A percentile compares a stretch with the other conserved stretches of the same genome.
These are phyloP conservation scores for Neurospora intermedia DNA, from an alignment of 495 filamentous ascomycete genomes.

Conservation along the genomic window DNA sequence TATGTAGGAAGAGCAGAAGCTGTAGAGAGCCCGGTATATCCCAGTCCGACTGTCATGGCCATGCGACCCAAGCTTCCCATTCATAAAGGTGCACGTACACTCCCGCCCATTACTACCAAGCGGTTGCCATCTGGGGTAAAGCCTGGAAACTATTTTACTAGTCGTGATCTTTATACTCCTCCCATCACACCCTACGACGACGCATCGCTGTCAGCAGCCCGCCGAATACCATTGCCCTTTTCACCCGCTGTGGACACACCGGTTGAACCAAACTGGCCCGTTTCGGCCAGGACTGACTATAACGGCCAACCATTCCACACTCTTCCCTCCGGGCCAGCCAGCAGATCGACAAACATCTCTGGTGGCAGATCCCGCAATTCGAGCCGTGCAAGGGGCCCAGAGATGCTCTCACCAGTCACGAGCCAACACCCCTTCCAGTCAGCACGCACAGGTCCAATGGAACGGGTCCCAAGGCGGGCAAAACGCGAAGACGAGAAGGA, in stretches of 20 bases:
- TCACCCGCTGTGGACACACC: conserved; percentile 8
- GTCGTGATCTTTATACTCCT: conserved; percentile 13
- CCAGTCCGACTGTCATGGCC: conserved; percentile 5
- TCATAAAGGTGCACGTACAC: conserved; percentile 6
- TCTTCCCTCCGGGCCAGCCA: conserved; percentile 2
- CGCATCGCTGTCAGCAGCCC: neutral
- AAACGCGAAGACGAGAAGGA: neutral
- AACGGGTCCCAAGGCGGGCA: neutral
- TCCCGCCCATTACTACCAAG: conserved; percentile 5
- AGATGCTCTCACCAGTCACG: neutral
- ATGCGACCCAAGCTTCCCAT: conserved; percentile 13
- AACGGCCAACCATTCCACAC: conserved; percentile 1
- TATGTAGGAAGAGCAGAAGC: neutral
- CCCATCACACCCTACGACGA: conserved; percentile 14
- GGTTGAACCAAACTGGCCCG: conserved; percentile 15
- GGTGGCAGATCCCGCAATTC: conserved; percentile 6
- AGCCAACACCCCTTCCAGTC: neutral
- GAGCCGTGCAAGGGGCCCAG: conserved; percentile 3
- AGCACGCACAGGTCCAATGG: neutral
- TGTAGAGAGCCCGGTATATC: conserved; percentile 4
- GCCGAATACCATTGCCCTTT: conserved; percentile 1
- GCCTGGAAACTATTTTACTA: conserved; percentile 10
- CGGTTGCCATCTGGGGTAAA: conserved; percentile 4
- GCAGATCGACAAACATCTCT: neutral
- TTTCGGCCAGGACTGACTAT: conserved; percentile 7